Evolutionary conservation across 2,329 filamentous ascomycete species (phyloP).

Genomic region (Ophiostoma fasciatum): DNA sequence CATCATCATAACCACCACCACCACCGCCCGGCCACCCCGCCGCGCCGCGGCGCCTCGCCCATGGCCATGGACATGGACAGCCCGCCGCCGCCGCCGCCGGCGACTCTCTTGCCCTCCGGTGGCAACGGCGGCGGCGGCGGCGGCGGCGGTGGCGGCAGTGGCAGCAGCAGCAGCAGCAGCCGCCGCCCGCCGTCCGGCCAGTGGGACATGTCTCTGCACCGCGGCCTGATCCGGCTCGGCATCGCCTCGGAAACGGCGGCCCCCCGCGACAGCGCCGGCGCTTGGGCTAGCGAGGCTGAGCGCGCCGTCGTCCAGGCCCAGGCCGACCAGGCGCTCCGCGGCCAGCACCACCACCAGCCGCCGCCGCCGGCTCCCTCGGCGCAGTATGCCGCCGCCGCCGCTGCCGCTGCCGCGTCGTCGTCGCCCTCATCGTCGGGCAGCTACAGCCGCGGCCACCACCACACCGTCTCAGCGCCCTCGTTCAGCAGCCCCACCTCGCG

Average conservation of each 20-base stretch:
- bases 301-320: constrained; percentile 40
- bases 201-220: constrained; percentile 53
- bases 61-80: constrained; percentile 55
- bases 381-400: no score
- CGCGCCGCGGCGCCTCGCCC: constrained; percentile 52
- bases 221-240: constrained; percentile 51
- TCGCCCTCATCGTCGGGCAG: no score
- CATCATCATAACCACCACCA: no score
- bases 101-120: no score
- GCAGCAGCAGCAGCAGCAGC: no score
- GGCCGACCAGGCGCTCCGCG: constrained; percentile 28
- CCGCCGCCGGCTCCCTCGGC: no score
- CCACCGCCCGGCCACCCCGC: constrained; percentile 43
- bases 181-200: constrained; percentile 28
- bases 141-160: no score
- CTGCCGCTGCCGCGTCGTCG: no score
- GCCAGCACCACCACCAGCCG: background rate
- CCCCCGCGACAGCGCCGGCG: constrained; percentile 35
- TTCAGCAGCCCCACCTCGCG: constrained; percentile 34
- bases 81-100: constrained; percentile 23
- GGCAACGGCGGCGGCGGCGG: no score
- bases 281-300: constrained; percentile 43
- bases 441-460: constrained; percentile 37
- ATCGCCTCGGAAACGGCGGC: constrained; percentile 37
- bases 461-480: constrained; percentile 45